Base-by-base conservation (phyloP, 1,284 basidiomycete genomes). In the Veloboletus limbatus region DNA sequence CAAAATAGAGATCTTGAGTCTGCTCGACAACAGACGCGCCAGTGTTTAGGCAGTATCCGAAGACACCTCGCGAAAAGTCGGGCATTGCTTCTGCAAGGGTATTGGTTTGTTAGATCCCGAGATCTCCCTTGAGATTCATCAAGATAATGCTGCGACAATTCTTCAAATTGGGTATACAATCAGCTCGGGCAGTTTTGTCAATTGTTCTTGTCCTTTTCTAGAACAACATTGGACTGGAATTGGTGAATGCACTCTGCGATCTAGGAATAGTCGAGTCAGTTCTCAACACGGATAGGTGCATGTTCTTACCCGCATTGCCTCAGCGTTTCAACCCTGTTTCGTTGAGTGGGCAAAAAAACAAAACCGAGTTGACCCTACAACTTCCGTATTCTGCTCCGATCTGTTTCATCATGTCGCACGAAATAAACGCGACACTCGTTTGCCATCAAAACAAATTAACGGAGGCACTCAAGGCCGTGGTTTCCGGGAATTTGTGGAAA, bases 331-430 rank as follows among this genome's bases (percentile, higher is more conserved):
- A 43, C 5, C 85, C 84, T 3, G 63, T 62, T n/a, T 69, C 72
- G 59, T 88, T 85, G 52, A 88, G 66, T 38, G 59, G 49, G 8
- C n/a, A n/a, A n/a, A n/a, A n/a, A n/a, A n/a, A n/a, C n/a, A n/a
- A 78, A 82, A 62, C 87, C 80, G 45, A 77, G 57, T 6, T 86
- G 84, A 41, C 85, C 85, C 68, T 87, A 85, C 25, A 85, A 75
- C 46, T 83, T 76, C 14, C 71, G 68, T 13, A 70, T 61, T 45
- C 69, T 63, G 59, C 86, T 86, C 55, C 75, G 77, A 38, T 45
- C 69, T 63, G 59, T 86, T 87, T 55, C 75, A 77, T 35, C 84
- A 57, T 87, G 84, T 34, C 85, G 77, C 28, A 87, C 73, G 46
- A 87, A 64, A 58, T 81, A 82, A 18, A 87, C 58, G 33, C 68